Conservation (phyloP, 2,329 filamentous ascomycete genomes). For the Fusarium solani-melongenae region DNA sequence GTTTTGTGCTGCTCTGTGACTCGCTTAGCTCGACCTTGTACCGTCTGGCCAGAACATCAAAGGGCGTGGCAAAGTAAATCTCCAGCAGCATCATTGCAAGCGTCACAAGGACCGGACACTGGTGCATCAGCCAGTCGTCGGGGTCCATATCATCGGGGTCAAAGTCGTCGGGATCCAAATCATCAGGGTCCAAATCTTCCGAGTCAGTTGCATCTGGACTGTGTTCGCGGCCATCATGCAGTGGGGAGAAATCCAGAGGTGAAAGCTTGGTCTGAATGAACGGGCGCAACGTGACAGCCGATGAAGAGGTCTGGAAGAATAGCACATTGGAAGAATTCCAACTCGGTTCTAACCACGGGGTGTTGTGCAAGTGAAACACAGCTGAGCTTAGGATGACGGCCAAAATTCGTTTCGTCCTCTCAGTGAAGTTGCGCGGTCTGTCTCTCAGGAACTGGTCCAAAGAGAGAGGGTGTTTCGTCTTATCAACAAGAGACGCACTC, state of each 20-base stretch:
- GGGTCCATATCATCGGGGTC: background rate
- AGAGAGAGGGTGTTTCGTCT: background rate
- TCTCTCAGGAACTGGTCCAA: conserved; percentile 3
- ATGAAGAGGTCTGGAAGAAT: conserved; percentile 2
- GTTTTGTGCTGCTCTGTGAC: background rate
- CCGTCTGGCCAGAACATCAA: background rate
- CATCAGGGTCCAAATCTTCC: conserved; percentile 10
- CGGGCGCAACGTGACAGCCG: background rate
- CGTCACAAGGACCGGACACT: conserved; percentile 7
- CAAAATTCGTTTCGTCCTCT: conserved; percentile 18
- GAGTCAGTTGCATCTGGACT: background rate
- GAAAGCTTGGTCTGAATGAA: conserved; percentile 7
- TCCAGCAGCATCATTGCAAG: conserved; percentile 14
- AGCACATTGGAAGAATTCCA: conserved; percentile 10
- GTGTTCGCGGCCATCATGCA: background rate
- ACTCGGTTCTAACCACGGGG: conserved; percentile 13
- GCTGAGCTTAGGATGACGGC: conserved; percentile 14
- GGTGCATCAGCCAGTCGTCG: background rate
- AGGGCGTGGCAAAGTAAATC: conserved; percentile 13
- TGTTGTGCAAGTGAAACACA: conserved; percentile 10
- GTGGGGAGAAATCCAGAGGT: background rate
- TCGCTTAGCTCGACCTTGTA: background rate
- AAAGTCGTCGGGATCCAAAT: background rate
- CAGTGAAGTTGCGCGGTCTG: conserved; percentile 1
- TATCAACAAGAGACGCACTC: background rate